phyloP scores from a whole-genome alignment of 1,284 basidiomycete species.

The Rhodotorula sp. region DNA sequence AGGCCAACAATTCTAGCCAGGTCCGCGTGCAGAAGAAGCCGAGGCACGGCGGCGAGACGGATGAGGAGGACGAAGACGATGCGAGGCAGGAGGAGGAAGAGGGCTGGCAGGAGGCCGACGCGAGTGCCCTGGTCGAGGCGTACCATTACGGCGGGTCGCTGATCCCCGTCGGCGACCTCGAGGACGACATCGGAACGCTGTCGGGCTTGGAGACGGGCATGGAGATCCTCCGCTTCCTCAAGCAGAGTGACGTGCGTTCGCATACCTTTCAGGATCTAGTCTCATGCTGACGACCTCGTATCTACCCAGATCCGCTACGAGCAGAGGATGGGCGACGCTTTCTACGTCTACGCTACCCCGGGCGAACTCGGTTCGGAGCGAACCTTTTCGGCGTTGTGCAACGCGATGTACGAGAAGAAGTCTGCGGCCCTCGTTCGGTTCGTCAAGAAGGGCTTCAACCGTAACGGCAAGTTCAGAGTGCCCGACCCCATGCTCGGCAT shows the following conservation, averaged over 20 bases:
- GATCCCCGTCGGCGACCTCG: slow-evolving; percentile 67
- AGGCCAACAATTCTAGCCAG: slow-evolving; percentile 44
- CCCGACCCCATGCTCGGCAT: slow-evolving; percentile 82
- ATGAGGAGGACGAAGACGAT: slow-evolving; percentile 15
- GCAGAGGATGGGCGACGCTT: slow-evolving; percentile 78
- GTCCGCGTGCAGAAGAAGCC: slow-evolving; percentile 5
- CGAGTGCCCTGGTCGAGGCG: slow-evolving; percentile 64
- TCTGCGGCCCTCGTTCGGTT: slow-evolving; percentile 76
- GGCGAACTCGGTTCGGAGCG: slow-evolving; percentile 70
- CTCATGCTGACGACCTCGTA: background rate
- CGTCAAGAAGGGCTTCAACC: slow-evolving; percentile 59
- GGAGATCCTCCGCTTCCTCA: slow-evolving; percentile 83
- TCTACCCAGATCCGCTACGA: slow-evolving; percentile 69
- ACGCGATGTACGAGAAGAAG: slow-evolving; percentile 69
- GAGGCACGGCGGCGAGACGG: slow-evolving; percentile 37
- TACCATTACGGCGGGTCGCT: slow-evolving; percentile 92
- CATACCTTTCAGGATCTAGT: background rate
- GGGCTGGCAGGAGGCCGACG: slow-evolving; percentile 1
- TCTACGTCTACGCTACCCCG: slow-evolving; percentile 80
- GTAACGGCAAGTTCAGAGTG: slow-evolving; percentile 42
- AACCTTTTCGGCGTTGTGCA: slow-evolving; percentile 77
- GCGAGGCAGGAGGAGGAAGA: slow-evolving; percentile 15
- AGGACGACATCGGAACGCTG: slow-evolving; percentile 68
- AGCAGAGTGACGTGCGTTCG: slow-evolving; percentile 59
- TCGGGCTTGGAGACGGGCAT: slow-evolving; percentile 75